phyloP scores from a whole-genome alignment of 108 stramenopile genomes.

The Nitzschia sp. region DNA sequence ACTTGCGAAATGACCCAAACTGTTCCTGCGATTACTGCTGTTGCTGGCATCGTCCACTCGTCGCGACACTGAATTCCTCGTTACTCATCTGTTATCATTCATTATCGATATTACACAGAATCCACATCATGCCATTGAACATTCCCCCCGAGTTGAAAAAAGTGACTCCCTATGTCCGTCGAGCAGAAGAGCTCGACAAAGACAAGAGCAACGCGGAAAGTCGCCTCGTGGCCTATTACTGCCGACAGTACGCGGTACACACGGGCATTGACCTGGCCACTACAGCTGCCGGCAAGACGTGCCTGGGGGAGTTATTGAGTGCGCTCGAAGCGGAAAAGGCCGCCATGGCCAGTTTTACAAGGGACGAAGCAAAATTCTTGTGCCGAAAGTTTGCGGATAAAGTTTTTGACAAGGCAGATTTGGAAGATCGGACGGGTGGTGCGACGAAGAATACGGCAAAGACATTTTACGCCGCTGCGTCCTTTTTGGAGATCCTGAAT shows the following conservation, averaged over 20 bases:
- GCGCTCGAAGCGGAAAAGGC: conserved; percentile 72
- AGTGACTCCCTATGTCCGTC: conserved; percentile 73
- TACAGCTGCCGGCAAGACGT: conserved; percentile 43
- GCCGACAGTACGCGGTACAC: conserved; percentile 88
- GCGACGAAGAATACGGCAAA: conserved; percentile 84
- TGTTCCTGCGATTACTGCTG: too few relatives aligned
- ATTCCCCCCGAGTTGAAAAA: conserved; percentile 83
- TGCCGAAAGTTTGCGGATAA: conserved; percentile 77
- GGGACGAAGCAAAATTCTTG: conserved; percentile 71
- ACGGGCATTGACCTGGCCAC: conserved; percentile 64
- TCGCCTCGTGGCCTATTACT: conserved; percentile 89
- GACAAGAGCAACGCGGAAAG: conserved; percentile 72
- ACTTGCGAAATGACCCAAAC: too few relatives aligned
- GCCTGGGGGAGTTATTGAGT: conserved; percentile 59
- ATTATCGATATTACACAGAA: too few relatives aligned
- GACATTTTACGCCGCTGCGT: conserved; percentile 91
- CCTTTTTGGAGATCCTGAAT: conserved; percentile 87
- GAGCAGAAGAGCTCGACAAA: conserved; percentile 88
- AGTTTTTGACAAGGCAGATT: conserved; percentile 88
- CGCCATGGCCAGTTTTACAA: conserved; percentile 71
- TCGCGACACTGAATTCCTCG: too few relatives aligned
- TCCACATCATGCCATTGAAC: conserved; percentile 51
- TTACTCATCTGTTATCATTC: too few relatives aligned
- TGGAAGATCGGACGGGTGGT: conserved; percentile 72
- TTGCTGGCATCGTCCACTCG: too few relatives aligned